Evolutionary conservation across 208 protist species (phyloP).

Genomic region (Hexamita inflata): DNA sequence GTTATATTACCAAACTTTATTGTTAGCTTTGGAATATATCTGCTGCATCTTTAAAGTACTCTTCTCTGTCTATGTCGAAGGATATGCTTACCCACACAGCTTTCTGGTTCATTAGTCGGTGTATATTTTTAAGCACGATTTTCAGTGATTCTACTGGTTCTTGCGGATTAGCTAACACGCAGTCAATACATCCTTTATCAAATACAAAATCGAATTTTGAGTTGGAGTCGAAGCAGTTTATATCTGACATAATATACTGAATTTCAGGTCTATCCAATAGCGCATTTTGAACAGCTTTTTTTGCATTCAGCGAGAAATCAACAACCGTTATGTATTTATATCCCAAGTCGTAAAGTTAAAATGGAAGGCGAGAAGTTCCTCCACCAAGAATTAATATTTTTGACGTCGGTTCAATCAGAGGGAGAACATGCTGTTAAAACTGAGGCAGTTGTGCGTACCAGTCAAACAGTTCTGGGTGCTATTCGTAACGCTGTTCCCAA

Average conservation of each 20-base stretch:
- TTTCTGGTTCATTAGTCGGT: conserved; percentile 3
- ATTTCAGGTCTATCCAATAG: background rate
- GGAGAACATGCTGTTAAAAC: background rate
- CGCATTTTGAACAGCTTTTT: background rate
- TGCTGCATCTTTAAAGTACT: no score
- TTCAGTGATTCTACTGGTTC: background rate
- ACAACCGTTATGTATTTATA: conserved; percentile 11
- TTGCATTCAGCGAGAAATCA: background rate
- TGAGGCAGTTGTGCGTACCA: background rate
- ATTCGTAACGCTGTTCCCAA: conserved; percentile 14
- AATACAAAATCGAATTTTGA: background rate
- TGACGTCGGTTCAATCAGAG: background rate
- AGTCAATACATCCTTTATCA: conserved; percentile 10
- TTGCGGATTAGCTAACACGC: background rate
- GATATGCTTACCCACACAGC: background rate
- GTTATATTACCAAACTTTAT: no score
- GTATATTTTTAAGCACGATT: background rate
- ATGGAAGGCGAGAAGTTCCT: background rate
- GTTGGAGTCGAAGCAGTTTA: background rate
- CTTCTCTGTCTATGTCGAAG: no score
- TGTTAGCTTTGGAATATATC: no score
- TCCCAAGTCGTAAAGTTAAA: conserved; percentile 19
- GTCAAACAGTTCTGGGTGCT: conserved; percentile 4
- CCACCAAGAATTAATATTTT: conserved; percentile 10
- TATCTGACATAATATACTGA: background rate